Evolutionary conservation across 139 green algal species (phyloP).

Genomic region (Chlamydomonas sphaeroides): DNA sequence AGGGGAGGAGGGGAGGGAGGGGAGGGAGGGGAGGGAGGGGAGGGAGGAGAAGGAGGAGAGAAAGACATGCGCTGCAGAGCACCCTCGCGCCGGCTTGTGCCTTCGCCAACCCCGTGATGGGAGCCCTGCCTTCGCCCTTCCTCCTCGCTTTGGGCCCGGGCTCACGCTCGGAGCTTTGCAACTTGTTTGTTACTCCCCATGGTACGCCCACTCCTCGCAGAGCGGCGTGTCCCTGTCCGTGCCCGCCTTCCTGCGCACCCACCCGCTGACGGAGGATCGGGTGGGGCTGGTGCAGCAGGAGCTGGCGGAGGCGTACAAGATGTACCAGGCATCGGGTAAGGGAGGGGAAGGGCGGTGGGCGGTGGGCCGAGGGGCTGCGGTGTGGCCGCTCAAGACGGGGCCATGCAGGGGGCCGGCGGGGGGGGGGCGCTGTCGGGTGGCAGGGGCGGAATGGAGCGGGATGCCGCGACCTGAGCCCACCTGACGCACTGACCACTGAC

Average conservation of each 20-base stretch:
- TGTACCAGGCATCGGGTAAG: slow-evolving; percentile 43
- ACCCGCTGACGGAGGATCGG: slow-evolving; percentile 76
- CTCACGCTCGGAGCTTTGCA: too few relatives aligned
- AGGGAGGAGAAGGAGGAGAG: not conserved
- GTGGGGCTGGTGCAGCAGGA: slow-evolving; percentile 52
- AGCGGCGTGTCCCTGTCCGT: slow-evolving; percentile 6
- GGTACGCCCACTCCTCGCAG: not conserved
- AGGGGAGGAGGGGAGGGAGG: too few relatives aligned
- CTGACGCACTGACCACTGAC: too few relatives aligned
- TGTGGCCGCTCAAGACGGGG: too few relatives aligned
- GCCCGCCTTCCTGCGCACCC: slow-evolving; percentile 79
- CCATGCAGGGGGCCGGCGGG: too few relatives aligned
- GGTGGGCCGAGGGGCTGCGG: not conserved
- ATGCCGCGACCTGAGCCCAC: too few relatives aligned
- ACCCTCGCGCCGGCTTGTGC: too few relatives aligned
- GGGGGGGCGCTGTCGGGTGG: too few relatives aligned
- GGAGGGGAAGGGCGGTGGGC: not conserved
- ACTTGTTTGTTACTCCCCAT: not conserved
- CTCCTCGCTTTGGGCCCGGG: not conserved
- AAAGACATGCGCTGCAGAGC: too few relatives aligned
- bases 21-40: too few relatives aligned
- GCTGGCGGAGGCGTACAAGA: slow-evolving; percentile 55
- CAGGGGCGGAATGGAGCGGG: too few relatives aligned
- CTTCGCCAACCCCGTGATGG: too few relatives aligned
- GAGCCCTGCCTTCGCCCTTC: not conserved